Conservation (phyloP, 768 basidiomycete genomes). For the Lactarius indigo region DNA sequence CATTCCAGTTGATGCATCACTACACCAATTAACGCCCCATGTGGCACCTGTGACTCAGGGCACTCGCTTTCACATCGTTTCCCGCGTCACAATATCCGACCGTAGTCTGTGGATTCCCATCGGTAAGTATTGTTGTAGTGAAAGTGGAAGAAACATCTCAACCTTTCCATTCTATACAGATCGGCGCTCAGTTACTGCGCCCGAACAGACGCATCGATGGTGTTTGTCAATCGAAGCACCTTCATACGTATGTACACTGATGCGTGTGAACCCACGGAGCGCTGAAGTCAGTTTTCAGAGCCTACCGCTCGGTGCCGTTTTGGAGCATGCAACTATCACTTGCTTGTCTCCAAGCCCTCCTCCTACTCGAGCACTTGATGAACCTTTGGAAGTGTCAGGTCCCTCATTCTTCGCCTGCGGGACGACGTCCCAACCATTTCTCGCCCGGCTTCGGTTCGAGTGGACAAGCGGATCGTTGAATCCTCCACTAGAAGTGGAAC, state of each 20-base stretch:
- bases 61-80: constrained; percentile 46
- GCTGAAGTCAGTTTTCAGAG: constrained; percentile 30
- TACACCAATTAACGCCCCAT: neutral
- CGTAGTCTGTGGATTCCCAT: constrained; percentile 43
- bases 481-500: constrained; percentile 42
- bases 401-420: constrained; percentile 35
- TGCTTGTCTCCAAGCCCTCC: constrained; percentile 35
- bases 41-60: constrained; percentile 22
- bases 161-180: constrained; percentile 29
- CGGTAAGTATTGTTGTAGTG: constrained; percentile 31
- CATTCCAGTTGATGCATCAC: neutral
- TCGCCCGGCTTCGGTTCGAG: constrained; percentile 40
- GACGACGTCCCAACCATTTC: constrained; percentile 23
- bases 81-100: constrained; percentile 42
- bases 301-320: constrained; percentile 34
- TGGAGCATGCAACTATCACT: constrained; percentile 35
- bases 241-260: constrained; percentile 40
- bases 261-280: neutral
- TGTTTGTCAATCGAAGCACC: constrained; percentile 43
- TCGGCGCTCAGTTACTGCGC: constrained; percentile 30
- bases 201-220: constrained; percentile 45
- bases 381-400: constrained; percentile 34
- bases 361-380: constrained; percentile 35
- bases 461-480: constrained; percentile 41
- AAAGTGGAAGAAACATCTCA: neutral